Conservation (phyloP, 2,329 filamentous ascomycete genomes). For the Neonectria coccinea region DNA sequence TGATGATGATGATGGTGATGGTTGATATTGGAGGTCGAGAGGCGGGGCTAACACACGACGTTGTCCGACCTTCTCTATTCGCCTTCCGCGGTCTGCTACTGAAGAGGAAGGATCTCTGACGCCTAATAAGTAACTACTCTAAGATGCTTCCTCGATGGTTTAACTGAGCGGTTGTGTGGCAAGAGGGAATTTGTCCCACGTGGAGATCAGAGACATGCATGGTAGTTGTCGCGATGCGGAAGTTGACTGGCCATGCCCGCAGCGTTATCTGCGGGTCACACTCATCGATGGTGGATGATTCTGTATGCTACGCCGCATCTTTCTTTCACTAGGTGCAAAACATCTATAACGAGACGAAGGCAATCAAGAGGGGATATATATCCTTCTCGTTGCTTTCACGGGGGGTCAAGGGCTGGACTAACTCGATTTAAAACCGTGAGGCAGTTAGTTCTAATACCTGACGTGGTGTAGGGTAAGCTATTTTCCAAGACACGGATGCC, state of each 20-base stretch:
- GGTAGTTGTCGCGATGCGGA: slow-evolving; percentile 6
- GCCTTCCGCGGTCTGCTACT: background rate
- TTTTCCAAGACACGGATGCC: background rate
- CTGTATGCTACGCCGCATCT: background rate
- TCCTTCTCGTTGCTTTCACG: no score
- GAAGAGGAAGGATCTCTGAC: background rate
- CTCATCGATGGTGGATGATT: background rate
- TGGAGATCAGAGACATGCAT: background rate
- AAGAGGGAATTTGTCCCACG: background rate
- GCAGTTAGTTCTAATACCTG: background rate
- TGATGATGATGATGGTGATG: slow-evolving; percentile 7
- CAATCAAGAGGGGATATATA: no score
- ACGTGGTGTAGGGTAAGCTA: background rate
- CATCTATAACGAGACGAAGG: no score
- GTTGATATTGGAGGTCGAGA: slow-evolving; percentile 23
- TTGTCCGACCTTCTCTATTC: background rate
- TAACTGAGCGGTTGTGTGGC: background rate
- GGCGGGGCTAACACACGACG: slow-evolving; percentile 30
- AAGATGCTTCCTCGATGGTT: background rate
- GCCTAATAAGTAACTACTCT: background rate
- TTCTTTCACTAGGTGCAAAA: background rate
- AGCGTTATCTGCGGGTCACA: slow-evolving; percentile 26
- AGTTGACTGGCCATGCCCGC: slow-evolving; percentile 4
- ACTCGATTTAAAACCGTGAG: background rate
- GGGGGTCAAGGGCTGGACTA: background rate